Percentiles rank a stretch among this genome's conserved stretches.
Evolutionary conservation across 2,329 filamentous ascomycete species (phyloP).

Genomic region (Didymella pinodella): DNA sequence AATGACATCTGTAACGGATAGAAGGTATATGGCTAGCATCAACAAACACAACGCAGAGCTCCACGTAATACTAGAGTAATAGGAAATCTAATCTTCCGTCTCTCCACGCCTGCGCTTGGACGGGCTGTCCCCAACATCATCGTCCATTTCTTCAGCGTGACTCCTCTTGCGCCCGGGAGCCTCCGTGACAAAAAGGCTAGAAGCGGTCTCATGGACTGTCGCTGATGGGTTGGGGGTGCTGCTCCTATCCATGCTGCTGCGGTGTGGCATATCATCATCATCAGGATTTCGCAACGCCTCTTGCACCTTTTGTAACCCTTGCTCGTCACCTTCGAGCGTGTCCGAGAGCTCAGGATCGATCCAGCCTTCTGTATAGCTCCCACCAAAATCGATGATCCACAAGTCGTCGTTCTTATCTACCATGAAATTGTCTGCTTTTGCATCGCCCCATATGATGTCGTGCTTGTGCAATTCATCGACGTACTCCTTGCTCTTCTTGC

Average conservation of each 20-base stretch:
- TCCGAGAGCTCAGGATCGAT: constrained; percentile 50
- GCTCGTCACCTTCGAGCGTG: constrained; percentile 50
- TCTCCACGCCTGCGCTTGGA: constrained; percentile 1
- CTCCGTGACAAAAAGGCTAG: constrained; percentile 21
- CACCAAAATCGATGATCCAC: constrained; percentile 54
- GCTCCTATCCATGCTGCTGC: not conserved
- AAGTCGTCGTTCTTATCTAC: constrained; percentile 49
- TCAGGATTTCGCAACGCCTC: constrained; percentile 25
- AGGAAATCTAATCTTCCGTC: not conserved
- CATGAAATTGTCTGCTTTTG: constrained; percentile 49
- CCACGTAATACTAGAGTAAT: not conserved
- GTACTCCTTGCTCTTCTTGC: constrained; percentile 22
- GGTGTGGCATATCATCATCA: not conserved
- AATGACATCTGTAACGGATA: too few species aligned
- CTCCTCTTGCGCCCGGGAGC: constrained; percentile 1
- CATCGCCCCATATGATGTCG: constrained; percentile 40
- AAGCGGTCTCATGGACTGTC: constrained; percentile 13
- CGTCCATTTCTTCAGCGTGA: not conserved
- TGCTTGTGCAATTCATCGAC: constrained; percentile 23
- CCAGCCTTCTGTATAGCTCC: constrained; percentile 53
- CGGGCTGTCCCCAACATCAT: not conserved
- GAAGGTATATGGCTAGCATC: not conserved
- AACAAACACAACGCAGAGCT: not conserved
- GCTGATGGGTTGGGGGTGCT: constrained; percentile 5
- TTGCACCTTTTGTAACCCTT: constrained; percentile 36